Conservation (phyloP, 2,329 filamentous ascomycete species). For the Scopulariopsis brevicaulis region DNA sequence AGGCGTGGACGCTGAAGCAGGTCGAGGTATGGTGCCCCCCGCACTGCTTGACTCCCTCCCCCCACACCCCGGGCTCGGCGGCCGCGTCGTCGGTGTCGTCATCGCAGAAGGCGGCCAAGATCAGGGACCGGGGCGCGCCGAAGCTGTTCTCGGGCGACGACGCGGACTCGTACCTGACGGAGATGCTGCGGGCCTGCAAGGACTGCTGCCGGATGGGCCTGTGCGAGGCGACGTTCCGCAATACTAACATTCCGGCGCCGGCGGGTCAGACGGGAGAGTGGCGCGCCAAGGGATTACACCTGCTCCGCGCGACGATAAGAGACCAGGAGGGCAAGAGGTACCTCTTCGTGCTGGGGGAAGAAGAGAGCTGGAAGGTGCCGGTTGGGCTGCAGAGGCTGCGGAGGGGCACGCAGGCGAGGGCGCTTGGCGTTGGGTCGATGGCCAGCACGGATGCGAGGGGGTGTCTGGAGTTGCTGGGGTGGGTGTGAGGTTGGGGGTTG, state of each 20-base stretch:
- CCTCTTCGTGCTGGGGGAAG: slow-evolving; percentile 51
- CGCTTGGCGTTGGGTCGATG: slow-evolving; percentile 47
- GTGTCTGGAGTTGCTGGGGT: slow-evolving; percentile 48
- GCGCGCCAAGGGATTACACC: slow-evolving; percentile 44
- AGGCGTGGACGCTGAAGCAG: slow-evolving; percentile 91
- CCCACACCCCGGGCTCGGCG: slow-evolving; percentile 23
- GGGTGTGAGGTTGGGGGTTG: slow-evolving; percentile 17
- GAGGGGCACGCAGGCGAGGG: slow-evolving; percentile 46
- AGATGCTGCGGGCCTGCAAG: slow-evolving; percentile 54
- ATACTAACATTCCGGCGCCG: slow-evolving; percentile 27
- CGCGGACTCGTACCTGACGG: slow-evolving; percentile 51
- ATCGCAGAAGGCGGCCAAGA: slow-evolving; percentile 2
- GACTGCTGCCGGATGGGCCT: slow-evolving; percentile 47
- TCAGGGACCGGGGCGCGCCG: slow-evolving; percentile 35
- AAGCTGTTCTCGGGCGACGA: slow-evolving; percentile 50
- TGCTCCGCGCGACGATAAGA: slow-evolving; percentile 51
- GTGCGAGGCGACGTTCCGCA: slow-evolving; percentile 29
- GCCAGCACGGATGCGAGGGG: slow-evolving; percentile 38
- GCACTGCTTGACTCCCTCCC: slow-evolving; percentile 40
- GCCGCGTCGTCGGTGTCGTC: neutral
- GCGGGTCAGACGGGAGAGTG: slow-evolving; percentile 38
- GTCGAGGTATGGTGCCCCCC: slow-evolving; percentile 79
- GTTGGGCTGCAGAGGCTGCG: slow-evolving; percentile 49
- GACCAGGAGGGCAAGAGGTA: slow-evolving; percentile 58
- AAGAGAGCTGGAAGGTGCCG: slow-evolving; percentile 58